Evolutionary conservation across 192 early-diverging fungal species (phyloP).

Genomic region (Entomortierella beljakovae): DNA sequence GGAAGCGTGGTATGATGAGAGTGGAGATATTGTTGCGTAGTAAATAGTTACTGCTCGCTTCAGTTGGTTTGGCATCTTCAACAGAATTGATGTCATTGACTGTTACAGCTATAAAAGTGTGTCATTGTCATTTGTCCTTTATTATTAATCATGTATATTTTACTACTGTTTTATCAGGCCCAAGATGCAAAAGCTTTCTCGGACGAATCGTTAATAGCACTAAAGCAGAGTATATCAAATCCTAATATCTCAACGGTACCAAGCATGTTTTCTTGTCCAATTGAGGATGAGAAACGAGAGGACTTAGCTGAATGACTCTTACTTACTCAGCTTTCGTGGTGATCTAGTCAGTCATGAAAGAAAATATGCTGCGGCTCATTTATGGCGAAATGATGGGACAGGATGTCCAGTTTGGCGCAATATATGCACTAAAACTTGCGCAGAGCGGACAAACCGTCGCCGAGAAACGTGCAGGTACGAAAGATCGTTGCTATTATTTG

Average conservation of each 20-base stretch:
- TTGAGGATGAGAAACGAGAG: background rate
- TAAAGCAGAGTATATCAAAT: constrained; percentile 34
- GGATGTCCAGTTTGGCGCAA: constrained; percentile 65
- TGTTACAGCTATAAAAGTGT: too few relatives aligned
- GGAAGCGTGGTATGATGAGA: constrained; percentile 8
- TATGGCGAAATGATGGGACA: constrained; percentile 67
- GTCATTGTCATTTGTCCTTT: background rate
- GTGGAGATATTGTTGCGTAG: background rate
- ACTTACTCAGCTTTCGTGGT: background rate
- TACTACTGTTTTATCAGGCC: background rate
- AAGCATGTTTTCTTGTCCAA: background rate
- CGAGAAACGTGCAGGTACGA: constrained; percentile 60
- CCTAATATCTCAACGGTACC: constrained; percentile 38
- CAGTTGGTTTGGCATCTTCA: background rate
- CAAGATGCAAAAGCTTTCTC: constrained; percentile 43
- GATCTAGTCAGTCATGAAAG: constrained; percentile 59
- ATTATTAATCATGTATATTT: background rate
- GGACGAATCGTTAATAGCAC: constrained; percentile 30
- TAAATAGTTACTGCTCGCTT: background rate
- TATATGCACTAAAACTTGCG: constrained; percentile 64
- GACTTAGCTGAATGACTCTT: background rate
- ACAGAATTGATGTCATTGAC: too few relatives aligned
- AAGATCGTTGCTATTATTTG: background rate
- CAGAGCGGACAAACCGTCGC: constrained; percentile 63
- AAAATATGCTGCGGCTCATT: constrained; percentile 63